Evolutionary conservation across 75 land plant species (phyloP).

Genomic region (Cupressus sempervirens): DNA sequence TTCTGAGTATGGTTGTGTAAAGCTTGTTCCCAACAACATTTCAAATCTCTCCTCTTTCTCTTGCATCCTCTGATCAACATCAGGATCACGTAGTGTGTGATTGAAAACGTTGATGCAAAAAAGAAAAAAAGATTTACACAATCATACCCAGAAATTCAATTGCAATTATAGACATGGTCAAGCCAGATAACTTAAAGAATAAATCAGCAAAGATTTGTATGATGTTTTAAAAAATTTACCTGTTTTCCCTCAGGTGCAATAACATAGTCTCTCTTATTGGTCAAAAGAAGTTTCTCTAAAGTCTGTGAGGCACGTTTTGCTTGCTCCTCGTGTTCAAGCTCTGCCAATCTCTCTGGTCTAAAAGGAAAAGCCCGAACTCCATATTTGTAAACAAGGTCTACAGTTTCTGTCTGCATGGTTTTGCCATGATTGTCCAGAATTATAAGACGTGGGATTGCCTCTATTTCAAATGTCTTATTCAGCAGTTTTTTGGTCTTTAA

Average conservation of each 20-base stretch:
- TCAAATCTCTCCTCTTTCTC: no score
- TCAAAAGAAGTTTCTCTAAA: constrained; percentile 37
- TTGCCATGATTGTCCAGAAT: constrained; percentile 37
- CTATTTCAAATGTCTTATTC: constrained; percentile 36
- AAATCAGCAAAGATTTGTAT: not conserved
- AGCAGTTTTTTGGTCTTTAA: constrained; percentile 35
- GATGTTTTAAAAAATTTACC: constrained; percentile 16
- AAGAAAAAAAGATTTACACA: no score
- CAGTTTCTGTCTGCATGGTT: constrained; percentile 26
- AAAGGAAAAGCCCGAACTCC: constrained; percentile 52
- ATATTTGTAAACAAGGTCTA: constrained; percentile 34
- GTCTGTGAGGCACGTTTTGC: constrained; percentile 42
- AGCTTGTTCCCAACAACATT: no score
- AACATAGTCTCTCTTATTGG: constrained; percentile 40
- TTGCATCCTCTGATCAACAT: no score
- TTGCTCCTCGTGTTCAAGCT: constrained; percentile 41
- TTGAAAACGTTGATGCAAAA: no score
- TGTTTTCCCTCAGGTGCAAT: constrained; percentile 20
- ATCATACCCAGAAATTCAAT: no score
- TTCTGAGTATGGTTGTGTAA: no score
- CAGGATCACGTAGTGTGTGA: no score
- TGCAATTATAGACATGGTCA: not conserved
- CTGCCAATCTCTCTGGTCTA: constrained; percentile 38
- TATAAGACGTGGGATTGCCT: constrained; percentile 52
- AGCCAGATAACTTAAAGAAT: not conserved